Base-by-base conservation (phyloP, 352 stramenopile species). In the Plasmopara viticola region DNA sequence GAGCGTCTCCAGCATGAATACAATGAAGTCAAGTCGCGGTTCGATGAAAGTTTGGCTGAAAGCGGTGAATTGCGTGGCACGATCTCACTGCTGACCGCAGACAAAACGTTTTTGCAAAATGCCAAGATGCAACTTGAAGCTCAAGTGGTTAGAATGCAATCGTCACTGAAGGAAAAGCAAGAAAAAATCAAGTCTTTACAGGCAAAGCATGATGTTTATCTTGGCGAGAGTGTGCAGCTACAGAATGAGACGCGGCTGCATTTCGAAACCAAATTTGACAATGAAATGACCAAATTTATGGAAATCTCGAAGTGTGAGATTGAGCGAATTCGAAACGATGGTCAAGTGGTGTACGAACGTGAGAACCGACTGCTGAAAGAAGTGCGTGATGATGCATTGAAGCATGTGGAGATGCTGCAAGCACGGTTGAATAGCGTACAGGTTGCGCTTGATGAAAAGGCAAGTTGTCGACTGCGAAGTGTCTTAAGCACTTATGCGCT, bases 351-450 rank as follows among this genome's bases (percentile, higher is more conserved):
- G 8, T 87, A 84, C 46, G 80, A 91, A 44, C 74, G 78, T 5
- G 81, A 91, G 48, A 91, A 90, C 50, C 66, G 77, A 7, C 31
- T 88, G 33, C 63, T 89, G 20, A 82, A 79, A 45, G 74, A 89
- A 28, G 72, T 70, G 4, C 72, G 78, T 0, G 68, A 84, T 25
- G 71, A 87, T 15, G 67, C 78, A 5, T 43, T 88, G 8, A 81
- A 83, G 42, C 78, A 86, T 15, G 60, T 77, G 2, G 72, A 89
- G 28, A 54, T 78, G 48, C 51, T 85, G 8, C 70, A 87, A 52
- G 57, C 61, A 8, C 59, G 68, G n/a, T 49, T 88, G 14, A 58
- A 78, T 20, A 68, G 56, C 4, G 60, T 84, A 10, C 69, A 83
- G 51, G 62, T 58, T 8, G 51, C 58, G 1, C 61, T 86, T 0